Conservation (phyloP, 1,139 yeast genomes). For the Nakaseomyces glabratus region DNA sequence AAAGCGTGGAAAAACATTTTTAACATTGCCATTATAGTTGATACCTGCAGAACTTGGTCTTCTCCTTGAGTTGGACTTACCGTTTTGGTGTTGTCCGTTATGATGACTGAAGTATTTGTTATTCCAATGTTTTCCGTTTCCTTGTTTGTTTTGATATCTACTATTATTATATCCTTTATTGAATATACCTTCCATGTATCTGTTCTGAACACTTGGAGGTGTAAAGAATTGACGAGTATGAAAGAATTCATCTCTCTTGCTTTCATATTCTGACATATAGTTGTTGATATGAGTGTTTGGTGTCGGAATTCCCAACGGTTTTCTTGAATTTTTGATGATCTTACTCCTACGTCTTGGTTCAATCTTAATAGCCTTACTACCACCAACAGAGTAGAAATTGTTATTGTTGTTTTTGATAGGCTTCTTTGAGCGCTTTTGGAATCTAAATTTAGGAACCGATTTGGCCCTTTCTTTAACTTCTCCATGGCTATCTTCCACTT, state of each 20-base stretch:
- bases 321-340: conserved; percentile 43
- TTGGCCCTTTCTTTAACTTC: conserved; percentile 18
- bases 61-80: conserved; percentile 11
- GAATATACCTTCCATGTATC: conserved; percentile 63
- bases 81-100: conserved; percentile 16
- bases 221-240: conserved; percentile 67
- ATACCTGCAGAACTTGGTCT: conserved; percentile 23
- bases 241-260: conserved; percentile 31
- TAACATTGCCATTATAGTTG: conserved; percentile 10
- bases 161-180: conserved; percentile 31
- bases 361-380: conserved; percentile 19
- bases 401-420: conserved; percentile 12
- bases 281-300: conserved; percentile 35
- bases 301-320: conserved; percentile 58
- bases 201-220: conserved; percentile 64
- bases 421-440: conserved; percentile 16
- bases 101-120: conserved; percentile 16
- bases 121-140: conserved; percentile 16
- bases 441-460: conserved; percentile 25
- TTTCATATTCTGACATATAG: conserved; percentile 32
- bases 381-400: conserved; percentile 12
- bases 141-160: conserved; percentile 7
- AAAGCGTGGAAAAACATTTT: conserved; percentile 12
- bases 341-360: conserved; percentile 30
- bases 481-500: conserved; percentile 5